A percentile compares a stretch with the other conserved stretches of the same genome.
phyloP scores from a whole-genome alignment of 192 early-diverging fungal genomes.

The Coemansia sp. region DNA sequence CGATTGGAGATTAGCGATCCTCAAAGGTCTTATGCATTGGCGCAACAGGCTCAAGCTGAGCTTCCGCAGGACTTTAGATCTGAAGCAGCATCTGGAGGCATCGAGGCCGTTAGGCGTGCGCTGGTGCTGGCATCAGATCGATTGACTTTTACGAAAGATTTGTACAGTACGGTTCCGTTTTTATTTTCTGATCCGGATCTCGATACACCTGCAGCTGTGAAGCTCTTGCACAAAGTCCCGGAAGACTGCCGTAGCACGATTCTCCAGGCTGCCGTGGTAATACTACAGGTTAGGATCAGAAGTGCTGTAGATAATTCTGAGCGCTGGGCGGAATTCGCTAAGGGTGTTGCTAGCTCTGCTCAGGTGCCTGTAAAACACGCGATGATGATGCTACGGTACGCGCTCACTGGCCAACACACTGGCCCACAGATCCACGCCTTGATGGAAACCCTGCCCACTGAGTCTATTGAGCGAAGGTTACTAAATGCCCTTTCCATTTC shows the following conservation, averaged over 20 bases:
- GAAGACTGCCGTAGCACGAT: slow-evolving; percentile 21
- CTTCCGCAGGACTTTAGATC: neutral
- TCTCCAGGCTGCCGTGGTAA: slow-evolving; percentile 11
- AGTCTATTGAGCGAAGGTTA: slow-evolving; percentile 13
- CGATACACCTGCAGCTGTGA: neutral
- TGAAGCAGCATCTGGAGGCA: neutral
- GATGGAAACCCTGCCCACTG: slow-evolving; percentile 19
- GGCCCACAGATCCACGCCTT: slow-evolving; percentile 44
- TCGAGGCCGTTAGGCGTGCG: slow-evolving; percentile 13
- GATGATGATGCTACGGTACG: slow-evolving; percentile 66
- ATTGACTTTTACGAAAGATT: slow-evolving; percentile 30
- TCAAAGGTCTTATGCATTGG: slow-evolving; percentile 1
- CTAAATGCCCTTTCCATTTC: neutral
- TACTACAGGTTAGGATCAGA: neutral
- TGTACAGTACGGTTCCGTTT: slow-evolving; percentile 28
- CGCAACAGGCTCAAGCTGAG: slow-evolving; percentile 12
- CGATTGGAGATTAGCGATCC: slow-evolving; percentile 23
- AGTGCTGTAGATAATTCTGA: neutral
- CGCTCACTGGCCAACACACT: slow-evolving; percentile 57
- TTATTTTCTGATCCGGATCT: slow-evolving; percentile 38
- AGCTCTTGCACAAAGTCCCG: slow-evolving; percentile 12
- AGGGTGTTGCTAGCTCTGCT: slow-evolving; percentile 45
- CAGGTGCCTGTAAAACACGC: slow-evolving; percentile 49
- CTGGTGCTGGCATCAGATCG: slow-evolving; percentile 31
- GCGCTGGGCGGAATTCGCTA: slow-evolving; percentile 4